These are phyloP conservation scores for Populus nigra DNA, from an alignment of 345 rosid genomes.

Conservation along the genomic window DNA sequence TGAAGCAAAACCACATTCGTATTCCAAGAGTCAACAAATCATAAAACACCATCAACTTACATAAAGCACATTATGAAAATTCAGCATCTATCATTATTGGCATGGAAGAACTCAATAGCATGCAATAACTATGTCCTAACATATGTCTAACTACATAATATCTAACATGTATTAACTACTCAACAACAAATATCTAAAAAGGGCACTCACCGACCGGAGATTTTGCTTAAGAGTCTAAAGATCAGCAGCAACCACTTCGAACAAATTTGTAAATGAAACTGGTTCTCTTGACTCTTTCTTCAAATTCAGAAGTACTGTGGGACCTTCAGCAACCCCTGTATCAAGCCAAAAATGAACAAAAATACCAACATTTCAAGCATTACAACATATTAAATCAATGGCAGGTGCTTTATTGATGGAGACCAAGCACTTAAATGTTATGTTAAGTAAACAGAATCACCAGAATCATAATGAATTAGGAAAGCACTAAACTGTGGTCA, in stretches of 20 bases:
- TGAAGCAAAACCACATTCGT: background rate
- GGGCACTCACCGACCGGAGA: conserved; percentile 74
- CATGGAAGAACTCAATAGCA: background rate
- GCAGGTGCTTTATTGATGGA: background rate
- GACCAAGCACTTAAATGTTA: background rate
- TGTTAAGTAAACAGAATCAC: background rate
- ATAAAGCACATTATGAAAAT: too few species aligned
- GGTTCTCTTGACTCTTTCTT: conserved; percentile 49
- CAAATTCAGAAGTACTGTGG: conserved; percentile 47
- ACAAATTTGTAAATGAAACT: conserved; percentile 55
- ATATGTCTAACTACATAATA: background rate
- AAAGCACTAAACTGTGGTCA: background rate
- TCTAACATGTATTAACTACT: too few species aligned
- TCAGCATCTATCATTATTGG: background rate
- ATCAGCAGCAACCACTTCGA: conserved; percentile 84
- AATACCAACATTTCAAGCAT: background rate
- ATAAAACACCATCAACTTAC: background rate
- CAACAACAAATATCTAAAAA: background rate
- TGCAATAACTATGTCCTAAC: background rate
- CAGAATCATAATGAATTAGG: background rate
- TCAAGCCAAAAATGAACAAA: conserved; percentile 15
- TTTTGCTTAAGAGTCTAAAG: conserved; percentile 74
- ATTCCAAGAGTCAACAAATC: background rate
- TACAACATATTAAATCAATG: background rate
- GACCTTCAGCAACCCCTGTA: conserved; percentile 48